Evolutionary conservation across 768 basidiomycete genomes (phyloP), one percentile per base, ranked within the genome.

Genomic region (Amanita exitialis): DNA sequence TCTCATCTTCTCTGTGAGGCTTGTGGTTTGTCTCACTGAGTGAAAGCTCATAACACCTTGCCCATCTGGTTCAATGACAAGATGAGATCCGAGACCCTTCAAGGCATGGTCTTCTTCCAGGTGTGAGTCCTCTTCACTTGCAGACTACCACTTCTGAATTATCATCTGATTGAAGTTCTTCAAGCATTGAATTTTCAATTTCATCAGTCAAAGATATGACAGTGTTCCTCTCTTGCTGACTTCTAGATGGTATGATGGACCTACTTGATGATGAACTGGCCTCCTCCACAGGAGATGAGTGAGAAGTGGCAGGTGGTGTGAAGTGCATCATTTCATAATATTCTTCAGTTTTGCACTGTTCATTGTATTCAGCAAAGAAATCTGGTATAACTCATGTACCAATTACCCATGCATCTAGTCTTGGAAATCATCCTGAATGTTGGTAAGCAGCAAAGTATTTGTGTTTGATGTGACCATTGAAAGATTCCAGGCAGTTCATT

Each of bases 401-500:
- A 15, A 57, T 28, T 16, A 59, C 53, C 58, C 56, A 64, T 10
- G 51, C 27, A 39, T 61, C 59, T 30, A 61, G 53, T 4, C 55
- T 39, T 36, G 58, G 57, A 3, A 61, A 54, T 18, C 57, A 52
- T 23, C 61, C 56, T 37, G 50, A 59, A 44, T 58, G 61, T 16
- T 52, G 54, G 42, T 61, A 62, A n/a, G 57, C 55, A 13, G 41
- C 34, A 46, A 51, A 64, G 51, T 64, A 63, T 35, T 56, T 59
- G 3, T 49, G 49, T 51, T 69, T 69, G 37, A 67, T 50, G 16
- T 56, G 57, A 1, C 64, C 62, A 46, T 70, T 69, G 52, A 66
- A 66, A 0, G 61, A 64, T 54, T 70, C 69, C 2, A 70, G 61
- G 39, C 60, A 62, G 53, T 70, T 70, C 15, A 60, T 69, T 1